Percentiles rank a stretch among this genome's conserved stretches.
These are phyloP conservation scores for Cercospora zeae-maydis DNA, from an alignment of 2,329 filamentous ascomycete genomes.

Conservation along the genomic window DNA sequence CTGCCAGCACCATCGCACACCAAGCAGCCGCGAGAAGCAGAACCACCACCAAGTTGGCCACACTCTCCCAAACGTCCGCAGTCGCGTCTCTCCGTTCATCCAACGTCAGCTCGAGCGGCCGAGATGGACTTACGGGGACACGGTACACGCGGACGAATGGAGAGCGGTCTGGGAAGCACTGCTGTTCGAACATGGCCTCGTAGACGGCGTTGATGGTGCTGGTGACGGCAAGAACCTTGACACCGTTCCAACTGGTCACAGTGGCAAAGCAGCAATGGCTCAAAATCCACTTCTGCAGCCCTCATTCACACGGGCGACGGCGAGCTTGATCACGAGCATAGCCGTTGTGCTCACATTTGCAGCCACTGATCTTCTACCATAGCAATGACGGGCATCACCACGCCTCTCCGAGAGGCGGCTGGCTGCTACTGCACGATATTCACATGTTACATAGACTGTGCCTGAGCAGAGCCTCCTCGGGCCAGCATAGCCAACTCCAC, in stretches of 20 bases:
- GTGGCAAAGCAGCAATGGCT: background rate
- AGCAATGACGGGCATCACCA: background rate
- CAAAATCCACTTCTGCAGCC: background rate
- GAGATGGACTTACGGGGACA: background rate
- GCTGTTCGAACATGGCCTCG: constrained; percentile 1
- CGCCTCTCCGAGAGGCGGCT: background rate
- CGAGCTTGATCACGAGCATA: background rate
- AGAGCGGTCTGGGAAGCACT: background rate
- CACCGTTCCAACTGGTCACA: background rate
- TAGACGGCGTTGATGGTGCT: background rate
- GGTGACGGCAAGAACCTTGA: background rate
- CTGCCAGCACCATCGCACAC: no score
- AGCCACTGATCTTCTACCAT: background rate
- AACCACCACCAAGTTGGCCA: background rate
- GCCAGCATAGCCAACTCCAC: background rate
- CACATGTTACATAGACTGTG: background rate
- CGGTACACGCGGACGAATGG: constrained; percentile 4
- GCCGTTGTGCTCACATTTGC: background rate
- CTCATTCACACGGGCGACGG: background rate
- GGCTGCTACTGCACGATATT: background rate
- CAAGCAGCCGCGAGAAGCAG: no score
- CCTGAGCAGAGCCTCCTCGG: background rate
- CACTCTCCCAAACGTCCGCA: background rate
- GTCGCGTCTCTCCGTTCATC: background rate
- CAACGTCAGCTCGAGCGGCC: background rate